Percentiles rank a stretch among this genome's conserved stretches.
These are phyloP conservation scores for Crithidia thermophila DNA, from an alignment of 208 protist species.

Conservation along the genomic window DNA sequence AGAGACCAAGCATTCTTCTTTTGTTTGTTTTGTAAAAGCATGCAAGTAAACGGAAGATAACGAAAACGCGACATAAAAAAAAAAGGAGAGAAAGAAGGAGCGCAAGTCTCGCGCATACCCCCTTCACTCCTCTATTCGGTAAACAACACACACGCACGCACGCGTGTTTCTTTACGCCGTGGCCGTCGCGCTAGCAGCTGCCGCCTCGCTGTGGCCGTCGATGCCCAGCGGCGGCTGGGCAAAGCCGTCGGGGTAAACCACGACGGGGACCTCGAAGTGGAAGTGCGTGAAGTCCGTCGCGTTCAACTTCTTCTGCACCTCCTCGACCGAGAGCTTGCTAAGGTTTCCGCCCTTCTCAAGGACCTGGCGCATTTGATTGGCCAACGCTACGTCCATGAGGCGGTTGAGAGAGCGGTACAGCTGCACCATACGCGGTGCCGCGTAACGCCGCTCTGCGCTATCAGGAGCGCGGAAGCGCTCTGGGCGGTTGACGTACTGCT, in stretches of 20 bases:
- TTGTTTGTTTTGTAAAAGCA: no score
- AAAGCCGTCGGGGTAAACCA: conserved; percentile 82
- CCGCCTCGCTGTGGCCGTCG: conserved; percentile 34
- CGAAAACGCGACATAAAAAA: conserved; percentile 1
- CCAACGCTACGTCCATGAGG: conserved; percentile 85
- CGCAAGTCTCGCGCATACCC: no score
- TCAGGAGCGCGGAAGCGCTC: conserved; percentile 81
- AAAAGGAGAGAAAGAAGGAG: conserved; percentile 26
- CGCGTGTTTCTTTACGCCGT: conserved; percentile 8
- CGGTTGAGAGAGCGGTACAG: conserved; percentile 83
- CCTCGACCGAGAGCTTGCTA: conserved; percentile 40
- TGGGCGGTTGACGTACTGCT: conserved; percentile 91
- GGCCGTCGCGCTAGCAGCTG: background rate
- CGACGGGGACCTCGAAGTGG: conserved; percentile 66
- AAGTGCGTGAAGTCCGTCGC: conserved; percentile 62
- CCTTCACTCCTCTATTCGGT: no score
- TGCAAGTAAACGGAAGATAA: background rate
- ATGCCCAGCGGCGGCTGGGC: conserved; percentile 62
- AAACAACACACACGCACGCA: conserved; percentile 20
- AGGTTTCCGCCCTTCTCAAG: conserved; percentile 35
- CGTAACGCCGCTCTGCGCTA: conserved; percentile 79
- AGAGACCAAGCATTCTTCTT: background rate
- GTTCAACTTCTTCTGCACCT: conserved; percentile 60
- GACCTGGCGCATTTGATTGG: conserved; percentile 62
- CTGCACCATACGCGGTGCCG: conserved; percentile 87